Conservation (phyloP, 2,329 filamentous ascomycete species). For the Fusarium udum region DNA sequence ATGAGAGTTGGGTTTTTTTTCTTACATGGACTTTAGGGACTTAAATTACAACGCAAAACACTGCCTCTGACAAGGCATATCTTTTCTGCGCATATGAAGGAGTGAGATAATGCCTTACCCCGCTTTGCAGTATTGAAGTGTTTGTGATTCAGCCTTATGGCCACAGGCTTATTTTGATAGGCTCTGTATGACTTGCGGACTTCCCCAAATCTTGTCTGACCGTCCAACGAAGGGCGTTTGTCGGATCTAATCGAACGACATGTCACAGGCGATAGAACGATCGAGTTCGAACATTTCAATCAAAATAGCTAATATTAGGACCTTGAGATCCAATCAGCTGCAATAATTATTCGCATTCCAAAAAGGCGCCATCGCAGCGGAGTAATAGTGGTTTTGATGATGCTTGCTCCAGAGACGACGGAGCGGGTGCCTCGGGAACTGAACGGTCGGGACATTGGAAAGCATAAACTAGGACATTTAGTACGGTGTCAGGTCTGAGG, state of each 20-base stretch:
- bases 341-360: background rate
- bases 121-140: background rate
- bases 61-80: background rate
- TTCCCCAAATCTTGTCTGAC: rapidly evolving
- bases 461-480: background rate
- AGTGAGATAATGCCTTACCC: background rate
- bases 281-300: no score
- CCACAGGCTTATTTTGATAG: background rate
- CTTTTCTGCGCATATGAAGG: no score
- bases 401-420: background rate
- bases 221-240: rapidly evolving
- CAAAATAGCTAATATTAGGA: no score
- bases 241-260: background rate
- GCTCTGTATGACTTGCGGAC: rapidly evolving
- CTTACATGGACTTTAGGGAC: background rate
- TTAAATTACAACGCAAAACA: rapidly evolving
- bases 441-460: rapidly evolving
- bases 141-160: rapidly evolving
- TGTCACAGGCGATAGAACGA: no score
- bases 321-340: rapidly evolving
- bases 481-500: rapidly evolving
- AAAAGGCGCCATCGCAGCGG: background rate
- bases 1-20: background rate
- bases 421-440: background rate
- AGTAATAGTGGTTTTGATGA: background rate